phyloP scores from a whole-genome alignment of 495 filamentous ascomycete species.

The Lindgomyces ingoldianus region DNA sequence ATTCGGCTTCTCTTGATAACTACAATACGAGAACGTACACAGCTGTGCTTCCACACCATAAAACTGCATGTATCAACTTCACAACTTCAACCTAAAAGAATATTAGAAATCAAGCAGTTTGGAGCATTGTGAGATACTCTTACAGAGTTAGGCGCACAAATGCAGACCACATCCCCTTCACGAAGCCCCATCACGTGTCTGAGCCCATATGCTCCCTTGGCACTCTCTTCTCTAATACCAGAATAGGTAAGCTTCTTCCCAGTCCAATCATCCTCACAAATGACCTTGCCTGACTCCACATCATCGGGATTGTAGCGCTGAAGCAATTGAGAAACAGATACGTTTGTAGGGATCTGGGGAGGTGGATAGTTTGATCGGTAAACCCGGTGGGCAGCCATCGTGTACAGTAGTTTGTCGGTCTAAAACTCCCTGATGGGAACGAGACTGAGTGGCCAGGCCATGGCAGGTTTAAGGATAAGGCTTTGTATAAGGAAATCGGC shows the following conservation, averaged over 20 bases:
- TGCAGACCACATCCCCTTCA: slow-evolving; percentile 11
- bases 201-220: slow-evolving; percentile 13
- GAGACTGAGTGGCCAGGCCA: too few species aligned
- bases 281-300: slow-evolving; percentile 4
- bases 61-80: slow-evolving; percentile 15
- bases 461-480: too few species aligned
- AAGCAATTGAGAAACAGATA: slow-evolving; percentile 9
- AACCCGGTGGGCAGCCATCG: background rate
- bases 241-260: slow-evolving; percentile 9
- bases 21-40: background rate
- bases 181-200: slow-evolving; percentile 3
- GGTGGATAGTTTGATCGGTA: slow-evolving; percentile 5
- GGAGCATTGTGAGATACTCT: background rate
- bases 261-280: slow-evolving; percentile 24
- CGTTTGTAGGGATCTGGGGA: slow-evolving; percentile 13
- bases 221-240: slow-evolving; percentile 3
- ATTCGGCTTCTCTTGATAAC: background rate
- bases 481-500: too few species aligned
- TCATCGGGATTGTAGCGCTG: slow-evolving; percentile 18
- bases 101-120: background rate
- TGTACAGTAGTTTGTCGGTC: too few species aligned
- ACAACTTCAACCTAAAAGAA: slow-evolving; percentile 8
- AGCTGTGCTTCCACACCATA: slow-evolving; percentile 14
- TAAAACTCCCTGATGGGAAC: too few species aligned
- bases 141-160: slow-evolving; percentile 14